Evolutionary conservation across 345 rosid species (phyloP).

Genomic region (Lepidium sativum): DNA sequence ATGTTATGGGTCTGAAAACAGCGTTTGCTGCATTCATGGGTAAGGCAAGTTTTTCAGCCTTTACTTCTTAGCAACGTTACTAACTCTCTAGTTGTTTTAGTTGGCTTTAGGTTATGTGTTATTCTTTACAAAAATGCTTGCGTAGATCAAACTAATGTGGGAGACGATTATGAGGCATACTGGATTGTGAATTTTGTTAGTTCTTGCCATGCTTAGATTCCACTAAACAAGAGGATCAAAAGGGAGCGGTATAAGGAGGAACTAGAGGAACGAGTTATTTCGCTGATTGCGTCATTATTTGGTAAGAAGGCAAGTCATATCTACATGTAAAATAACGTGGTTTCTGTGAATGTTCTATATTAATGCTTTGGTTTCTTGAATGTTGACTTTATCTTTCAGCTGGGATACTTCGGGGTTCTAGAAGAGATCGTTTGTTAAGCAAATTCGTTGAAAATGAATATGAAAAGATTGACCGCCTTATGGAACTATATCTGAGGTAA

Average conservation of each 20-base stretch:
- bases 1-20: conserved; percentile 90
- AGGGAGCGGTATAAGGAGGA: conserved; percentile 83
- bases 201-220: conserved; percentile 47
- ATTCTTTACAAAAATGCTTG: background rate
- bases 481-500: conserved; percentile 85
- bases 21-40: conserved; percentile 99
- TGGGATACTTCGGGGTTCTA: conserved; percentile 83
- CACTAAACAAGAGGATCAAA: conserved; percentile 77
- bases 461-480: conserved; percentile 96
- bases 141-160: background rate
- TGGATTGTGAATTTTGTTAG: background rate
- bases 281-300: conserved; percentile 78
- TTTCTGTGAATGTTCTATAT: background rate
- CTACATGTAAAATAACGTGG: background rate
- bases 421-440: conserved; percentile 83
- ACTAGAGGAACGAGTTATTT: conserved; percentile 76
- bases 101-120: background rate
- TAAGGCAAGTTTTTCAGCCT: conserved; percentile 67
- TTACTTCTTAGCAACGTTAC: background rate
- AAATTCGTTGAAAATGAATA: conserved; percentile 90
- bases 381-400: conserved; percentile 34
- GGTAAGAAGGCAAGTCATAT: conserved; percentile 62
- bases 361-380: conserved; percentile 4
- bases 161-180: background rate
- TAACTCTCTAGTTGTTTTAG: background rate